Evolutionary conservation across 768 basidiomycete genomes (phyloP), one percentile per base, ranked within the genome.

Genomic region (Lactarius hatsudake): DNA sequence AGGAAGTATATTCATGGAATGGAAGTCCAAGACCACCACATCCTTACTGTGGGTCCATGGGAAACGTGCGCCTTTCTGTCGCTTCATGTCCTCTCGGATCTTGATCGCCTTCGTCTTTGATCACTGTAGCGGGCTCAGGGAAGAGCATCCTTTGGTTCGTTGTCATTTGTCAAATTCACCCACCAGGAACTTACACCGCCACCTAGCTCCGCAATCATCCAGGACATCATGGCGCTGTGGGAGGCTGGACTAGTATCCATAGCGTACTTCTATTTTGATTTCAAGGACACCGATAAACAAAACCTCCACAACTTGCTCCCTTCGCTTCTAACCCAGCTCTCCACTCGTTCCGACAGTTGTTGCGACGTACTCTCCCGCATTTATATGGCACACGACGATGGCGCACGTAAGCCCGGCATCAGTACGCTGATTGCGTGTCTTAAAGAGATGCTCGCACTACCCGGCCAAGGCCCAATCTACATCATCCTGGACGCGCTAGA

Each of bases 101-200:
- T n/a, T 51, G 38, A 61, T 36, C 45, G 1, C 28, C 28, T 30
- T 30, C 28, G 28, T 3, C 2, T 30, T 3, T 30, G 28, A 26
- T 20, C 8, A 45, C 20, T 15, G 23, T 26, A 51, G 51, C 51
- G 12, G 51, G 51, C 13, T 26, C 51, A 15, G 51, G 51, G 23
- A 51, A 61, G 38, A 61, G 59, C 28, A 45, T 61, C n/a, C 26
- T 61, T 28, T 61, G 59, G 59, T 61, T 15, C 23, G 38, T 43
- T 17, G 1, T 28, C 20, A 20, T n/a, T 45, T 3, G 9, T 45
- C 23, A 5, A 8, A 9, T 28, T 36, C 18, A 26, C 15, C 7
- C 13, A 23, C 13, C 0, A 17, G 7, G 7, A 17, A 54, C 28
- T 26, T 3, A 54, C 23, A 4, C 4, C 13, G 5, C 28, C 53